Evolutionary conservation across 805 yeast species (phyloP).

Genomic region (Kregervanrija pseudodelftensis): DNA sequence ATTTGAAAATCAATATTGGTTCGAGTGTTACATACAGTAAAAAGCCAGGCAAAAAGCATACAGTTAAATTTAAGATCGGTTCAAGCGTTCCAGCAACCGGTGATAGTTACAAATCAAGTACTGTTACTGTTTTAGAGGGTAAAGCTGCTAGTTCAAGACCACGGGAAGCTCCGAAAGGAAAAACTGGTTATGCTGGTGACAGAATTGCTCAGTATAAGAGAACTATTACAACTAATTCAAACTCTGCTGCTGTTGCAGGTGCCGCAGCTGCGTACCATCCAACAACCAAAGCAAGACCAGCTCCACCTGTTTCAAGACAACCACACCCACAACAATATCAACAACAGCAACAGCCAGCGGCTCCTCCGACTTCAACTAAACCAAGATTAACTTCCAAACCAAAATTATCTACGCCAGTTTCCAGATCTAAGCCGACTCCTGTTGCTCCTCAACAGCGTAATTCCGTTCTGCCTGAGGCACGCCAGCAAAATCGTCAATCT

Average conservation of each 20-base stretch:
- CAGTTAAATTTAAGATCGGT: constrained; percentile 62
- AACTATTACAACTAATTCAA: constrained; percentile 2
- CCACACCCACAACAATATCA: constrained; percentile 9
- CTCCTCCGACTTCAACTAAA: constrained; percentile 7
- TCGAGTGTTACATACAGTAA: constrained; percentile 76
- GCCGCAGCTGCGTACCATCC: constrained; percentile 28
- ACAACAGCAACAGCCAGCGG: constrained; percentile 12
- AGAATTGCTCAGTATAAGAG: constrained; percentile 22
- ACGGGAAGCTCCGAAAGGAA: constrained; percentile 68
- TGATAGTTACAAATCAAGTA: constrained; percentile 83
- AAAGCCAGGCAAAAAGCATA: constrained; percentile 76
- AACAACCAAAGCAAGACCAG: constrained; percentile 15
- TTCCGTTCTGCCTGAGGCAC: not conserved
- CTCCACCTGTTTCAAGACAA: constrained; percentile 9
- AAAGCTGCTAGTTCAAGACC: constrained; percentile 66
- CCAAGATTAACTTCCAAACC: constrained; percentile 9
- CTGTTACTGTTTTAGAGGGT: constrained; percentile 76
- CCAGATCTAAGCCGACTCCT: constrained; percentile 18
- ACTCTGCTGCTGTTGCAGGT: constrained; percentile 34
- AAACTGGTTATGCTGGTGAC: constrained; percentile 20
- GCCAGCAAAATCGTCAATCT: too few relatives aligned
- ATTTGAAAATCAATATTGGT: constrained; percentile 58
- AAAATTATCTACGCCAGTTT: constrained; percentile 17
- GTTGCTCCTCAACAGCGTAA: constrained; percentile 13
- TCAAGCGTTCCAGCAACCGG: constrained; percentile 55